Evolutionary conservation across 176 grass and related monocot species (phyloP).

Genomic region (Aegilops longissima): DNA sequence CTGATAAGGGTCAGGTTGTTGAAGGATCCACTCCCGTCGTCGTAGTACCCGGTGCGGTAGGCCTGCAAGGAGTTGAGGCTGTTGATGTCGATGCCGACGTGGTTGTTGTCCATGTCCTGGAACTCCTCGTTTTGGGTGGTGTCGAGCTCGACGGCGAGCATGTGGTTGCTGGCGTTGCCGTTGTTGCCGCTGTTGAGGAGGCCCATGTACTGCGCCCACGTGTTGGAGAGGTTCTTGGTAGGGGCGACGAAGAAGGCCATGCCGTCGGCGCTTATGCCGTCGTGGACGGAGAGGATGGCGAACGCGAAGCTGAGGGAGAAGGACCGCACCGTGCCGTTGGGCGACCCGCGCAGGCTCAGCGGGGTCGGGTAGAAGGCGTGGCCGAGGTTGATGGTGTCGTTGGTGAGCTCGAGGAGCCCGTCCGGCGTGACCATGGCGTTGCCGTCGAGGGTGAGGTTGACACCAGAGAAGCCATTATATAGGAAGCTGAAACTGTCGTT

Average conservation of each 20-base stretch:
- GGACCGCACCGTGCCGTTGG: constrained; percentile 13
- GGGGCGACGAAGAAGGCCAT: constrained; percentile 49
- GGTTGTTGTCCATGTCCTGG: constrained; percentile 39
- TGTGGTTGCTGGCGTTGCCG: constrained; percentile 37
- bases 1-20: constrained; percentile 31
- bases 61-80: constrained; percentile 20
- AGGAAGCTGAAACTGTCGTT: constrained; percentile 6
- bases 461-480: constrained; percentile 41
- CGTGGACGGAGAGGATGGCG: constrained; percentile 32
- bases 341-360: neutral
- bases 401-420: constrained; percentile 43
- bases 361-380: constrained; percentile 46
- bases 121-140: constrained; percentile 41
- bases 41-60: constrained; percentile 20
- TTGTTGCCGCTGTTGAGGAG: constrained; percentile 35
- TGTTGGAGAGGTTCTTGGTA: constrained; percentile 38
- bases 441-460: constrained; percentile 40
- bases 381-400: constrained; percentile 30
- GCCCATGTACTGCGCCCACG: constrained; percentile 39
- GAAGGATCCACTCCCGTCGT: neutral
- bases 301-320: constrained; percentile 44
- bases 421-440: constrained; percentile 28
- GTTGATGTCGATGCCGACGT: constrained; percentile 35
- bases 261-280: constrained; percentile 32
- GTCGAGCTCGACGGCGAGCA: constrained; percentile 39